phyloP scores from a whole-genome alignment of 495 filamentous ascomycete genomes.

The Thermothielavioides terrestris region DNA sequence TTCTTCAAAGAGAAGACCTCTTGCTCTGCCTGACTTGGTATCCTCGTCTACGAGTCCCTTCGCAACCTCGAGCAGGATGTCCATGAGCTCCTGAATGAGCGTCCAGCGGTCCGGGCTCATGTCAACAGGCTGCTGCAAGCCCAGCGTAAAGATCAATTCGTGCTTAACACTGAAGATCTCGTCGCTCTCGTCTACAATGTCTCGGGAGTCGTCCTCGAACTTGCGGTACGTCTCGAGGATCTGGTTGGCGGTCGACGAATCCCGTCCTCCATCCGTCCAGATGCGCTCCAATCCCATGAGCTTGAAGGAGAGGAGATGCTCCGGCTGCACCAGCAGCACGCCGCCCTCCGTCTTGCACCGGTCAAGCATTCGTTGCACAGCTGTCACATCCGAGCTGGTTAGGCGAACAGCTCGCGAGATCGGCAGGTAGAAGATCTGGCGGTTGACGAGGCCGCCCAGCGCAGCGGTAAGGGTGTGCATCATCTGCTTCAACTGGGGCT shows the following conservation, averaged over 20 bases:
- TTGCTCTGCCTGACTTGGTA: too few relatives aligned
- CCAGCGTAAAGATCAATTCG: constrained; percentile 62
- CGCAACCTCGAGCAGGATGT: constrained; percentile 16
- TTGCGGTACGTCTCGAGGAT: constrained; percentile 37
- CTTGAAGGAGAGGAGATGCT: constrained; percentile 62
- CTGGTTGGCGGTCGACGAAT: constrained; percentile 13
- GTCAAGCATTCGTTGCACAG: constrained; percentile 32
- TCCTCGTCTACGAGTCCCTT: constrained; percentile 29
- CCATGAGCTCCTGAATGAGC: constrained; percentile 47
- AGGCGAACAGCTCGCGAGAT: constrained; percentile 47
- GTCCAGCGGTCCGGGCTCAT: constrained; percentile 52
- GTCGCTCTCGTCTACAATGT: constrained; percentile 61
- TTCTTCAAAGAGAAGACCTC: constrained; percentile 12
- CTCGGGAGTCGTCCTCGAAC: constrained; percentile 35
- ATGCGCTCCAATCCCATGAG: constrained; percentile 53
- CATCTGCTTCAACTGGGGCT: constrained; percentile 56
- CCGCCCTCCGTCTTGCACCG: constrained; percentile 42
- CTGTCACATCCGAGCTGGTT: constrained; percentile 8
- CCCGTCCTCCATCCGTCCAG: constrained; percentile 5
- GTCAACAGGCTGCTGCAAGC: constrained; percentile 46
- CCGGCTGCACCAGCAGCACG: constrained; percentile 54
- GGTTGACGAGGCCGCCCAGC: constrained; percentile 51
- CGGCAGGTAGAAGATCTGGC: constrained; percentile 53
- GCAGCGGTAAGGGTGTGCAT: constrained; percentile 49
- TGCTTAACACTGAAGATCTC: constrained; percentile 54